Conservation (phyloP, 129 eudicot species). For the Deinandra increscens region DNA sequence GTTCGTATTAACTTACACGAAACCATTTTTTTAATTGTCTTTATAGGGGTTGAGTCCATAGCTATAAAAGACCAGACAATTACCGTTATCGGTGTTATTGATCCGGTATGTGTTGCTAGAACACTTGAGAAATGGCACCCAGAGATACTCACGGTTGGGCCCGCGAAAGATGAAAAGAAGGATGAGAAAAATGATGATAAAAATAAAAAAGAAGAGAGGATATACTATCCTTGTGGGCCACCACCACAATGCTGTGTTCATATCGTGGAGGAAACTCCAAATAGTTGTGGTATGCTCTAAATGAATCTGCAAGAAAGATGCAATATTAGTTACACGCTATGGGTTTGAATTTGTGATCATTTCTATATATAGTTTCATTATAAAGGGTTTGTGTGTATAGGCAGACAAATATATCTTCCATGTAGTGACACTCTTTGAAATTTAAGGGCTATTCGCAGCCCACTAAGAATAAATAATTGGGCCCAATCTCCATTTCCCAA, state of each 20-base stretch:
- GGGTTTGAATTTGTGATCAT: not conserved
- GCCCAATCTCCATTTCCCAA: too few species aligned
- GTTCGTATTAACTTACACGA: not conserved
- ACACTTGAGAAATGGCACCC: constrained; percentile 40
- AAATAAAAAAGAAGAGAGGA: not conserved
- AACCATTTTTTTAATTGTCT: not conserved
- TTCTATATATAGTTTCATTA: not conserved
- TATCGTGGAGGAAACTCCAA: constrained; percentile 27
- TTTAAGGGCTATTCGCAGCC: not conserved
- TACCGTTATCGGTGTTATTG: constrained; percentile 41
- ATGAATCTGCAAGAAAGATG: not conserved
- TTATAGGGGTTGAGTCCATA: constrained; percentile 40
- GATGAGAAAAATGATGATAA: constrained; percentile 1
- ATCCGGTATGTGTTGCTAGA: constrained; percentile 29
- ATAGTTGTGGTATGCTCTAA: constrained; percentile 29
- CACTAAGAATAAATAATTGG: too few species aligned
- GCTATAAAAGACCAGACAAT: constrained; percentile 40
- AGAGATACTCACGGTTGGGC: constrained; percentile 23
- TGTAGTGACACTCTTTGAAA: not conserved
- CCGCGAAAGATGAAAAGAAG: constrained; percentile 36
- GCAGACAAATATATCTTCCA: not conserved
- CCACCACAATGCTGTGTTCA: constrained; percentile 16
- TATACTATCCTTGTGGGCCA: not conserved
- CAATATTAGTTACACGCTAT: not conserved
- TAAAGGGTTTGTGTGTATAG: not conserved